phyloP scores from a whole-genome alignment of 1,284 basidiomycete genomes.

The Sporisorium iseilematis-ciliati region DNA sequence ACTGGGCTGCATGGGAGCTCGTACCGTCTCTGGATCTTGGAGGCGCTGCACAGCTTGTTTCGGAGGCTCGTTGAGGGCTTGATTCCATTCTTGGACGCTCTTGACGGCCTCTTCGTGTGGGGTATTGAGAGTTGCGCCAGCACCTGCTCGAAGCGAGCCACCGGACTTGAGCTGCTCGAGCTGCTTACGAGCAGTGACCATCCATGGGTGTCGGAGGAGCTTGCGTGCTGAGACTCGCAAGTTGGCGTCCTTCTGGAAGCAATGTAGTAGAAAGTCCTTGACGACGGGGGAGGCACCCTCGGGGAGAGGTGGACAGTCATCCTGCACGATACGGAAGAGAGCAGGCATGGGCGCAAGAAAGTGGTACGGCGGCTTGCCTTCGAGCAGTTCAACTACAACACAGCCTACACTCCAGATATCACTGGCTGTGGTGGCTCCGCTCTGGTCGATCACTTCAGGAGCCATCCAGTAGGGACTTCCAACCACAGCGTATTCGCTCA shows the following conservation, averaged over 20 bases:
- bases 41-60: conserved; percentile 30
- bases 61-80: conserved; percentile 85
- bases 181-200: conserved; percentile 84
- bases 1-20: conserved; percentile 43
- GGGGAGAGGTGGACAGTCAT: conserved; percentile 94
- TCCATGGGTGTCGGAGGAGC: conserved; percentile 93
- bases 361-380: conserved; percentile 95
- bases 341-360: conserved; percentile 97
- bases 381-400: conserved; percentile 93
- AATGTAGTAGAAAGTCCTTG: conserved; percentile 95
- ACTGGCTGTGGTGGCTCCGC: conserved; percentile 93
- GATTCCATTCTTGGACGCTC: conserved; percentile 98
- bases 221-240: conserved; percentile 93
- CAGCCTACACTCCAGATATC: conserved; percentile 98
- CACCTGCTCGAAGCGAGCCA: conserved; percentile 72
- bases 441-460: conserved; percentile 75
- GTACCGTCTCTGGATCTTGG: conserved; percentile 36
- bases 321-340: conserved; percentile 95
- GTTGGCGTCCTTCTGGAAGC: conserved; percentile 97
- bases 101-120: conserved; percentile 89
- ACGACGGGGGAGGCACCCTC: conserved; percentile 90
- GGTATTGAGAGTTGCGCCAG: conserved; percentile 26
- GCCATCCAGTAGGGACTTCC: conserved; percentile 69
- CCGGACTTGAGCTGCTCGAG: conserved; percentile 72
- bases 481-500: conserved; percentile 71